Conservation (phyloP, 495 filamentous ascomycete species). For the Podospora didyma region DNA sequence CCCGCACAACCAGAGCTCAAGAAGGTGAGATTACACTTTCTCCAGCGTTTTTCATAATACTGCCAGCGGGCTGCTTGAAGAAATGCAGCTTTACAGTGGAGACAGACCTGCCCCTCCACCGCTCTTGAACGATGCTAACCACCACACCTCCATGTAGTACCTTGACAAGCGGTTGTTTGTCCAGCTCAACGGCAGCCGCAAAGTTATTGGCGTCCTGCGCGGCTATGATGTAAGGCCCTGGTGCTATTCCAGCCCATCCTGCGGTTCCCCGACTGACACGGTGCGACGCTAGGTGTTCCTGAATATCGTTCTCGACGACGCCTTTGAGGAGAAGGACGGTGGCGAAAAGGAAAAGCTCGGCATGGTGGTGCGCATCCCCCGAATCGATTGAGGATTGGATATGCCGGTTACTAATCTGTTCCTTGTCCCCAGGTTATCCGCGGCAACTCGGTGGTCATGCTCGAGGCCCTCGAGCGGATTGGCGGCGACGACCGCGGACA, state of each 20-base stretch:
- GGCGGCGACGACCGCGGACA: constrained; percentile 40
- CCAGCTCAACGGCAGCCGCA: constrained; percentile 94
- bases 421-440: constrained; percentile 57
- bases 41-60: too few species aligned
- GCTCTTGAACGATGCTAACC: constrained; percentile 4
- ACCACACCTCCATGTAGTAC: constrained; percentile 58
- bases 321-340: constrained; percentile 90
- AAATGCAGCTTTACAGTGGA: too few species aligned
- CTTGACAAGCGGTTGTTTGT: constrained; percentile 98
- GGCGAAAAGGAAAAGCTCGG: constrained; percentile 88
- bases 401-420: constrained; percentile 3
- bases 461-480: constrained; percentile 70
- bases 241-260: neutral
- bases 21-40: constrained; percentile 58
- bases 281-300: constrained; percentile 73
- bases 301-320: constrained; percentile 96
- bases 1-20: constrained; percentile 98
- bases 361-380: constrained; percentile 70
- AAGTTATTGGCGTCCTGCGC: constrained; percentile 89
- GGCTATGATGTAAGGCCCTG: constrained; percentile 80
- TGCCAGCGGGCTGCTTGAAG: too few species aligned
- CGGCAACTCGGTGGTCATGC: constrained; percentile 94
- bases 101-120: constrained; percentile 7
- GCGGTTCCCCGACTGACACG: neutral
- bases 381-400: too few species aligned